Base-by-base conservation (phyloP, 352 stramenopile genomes). In the Globisporangium camurandrum region DNA sequence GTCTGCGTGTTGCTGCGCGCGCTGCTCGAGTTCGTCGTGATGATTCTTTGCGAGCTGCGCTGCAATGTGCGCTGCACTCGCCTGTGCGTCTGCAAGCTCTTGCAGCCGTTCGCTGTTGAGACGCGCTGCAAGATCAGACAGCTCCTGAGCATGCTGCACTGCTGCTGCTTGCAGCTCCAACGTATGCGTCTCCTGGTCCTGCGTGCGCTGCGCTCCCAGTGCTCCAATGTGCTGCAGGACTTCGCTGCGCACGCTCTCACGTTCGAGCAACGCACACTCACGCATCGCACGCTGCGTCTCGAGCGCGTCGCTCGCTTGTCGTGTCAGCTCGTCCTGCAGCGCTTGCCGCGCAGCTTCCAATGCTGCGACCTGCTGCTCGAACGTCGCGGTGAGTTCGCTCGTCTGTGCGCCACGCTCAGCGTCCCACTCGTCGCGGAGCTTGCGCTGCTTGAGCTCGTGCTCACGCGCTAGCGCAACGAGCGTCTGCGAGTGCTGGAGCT, bases 361-460 rank as follows among this genome's bases (percentile, higher is more conserved):
- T 17, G 51, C 51, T 0, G 37, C 20, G 2, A 71, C 28, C 36
- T 69, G 63, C 1, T 54, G 30, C 5, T 76, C 69, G 17, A 67
- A 69, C 19, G 54, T 19, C 9, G 59, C 51, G 2, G 48, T 49
- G 20, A 73, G 54, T 3, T 57, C n/a, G 30, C 23, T 34, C 9
- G 57, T 60, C 53, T 71, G 51, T 1, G 43, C 14, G 6, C 44
- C 49, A 2, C 19, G n/a, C 5, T n/a, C 36, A 12, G n/a, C 36
- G 17, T n/a, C 19, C 56, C 56, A 64, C 17, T 66, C 57, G 12
- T 65, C 27, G 17, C 64, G 49, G 19, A 55, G 39, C 9, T 24
- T 42, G n/a, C 41, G 49, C 0, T 62, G 11, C 26, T 46, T 46
- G 1, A 8, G 20, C 11, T 59, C 51, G 36, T 58, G 61, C 22